Evolutionary conservation across 164 flowering plant genomes (phyloP).

Genomic region (Kalanchoe fedtschenkoi): DNA sequence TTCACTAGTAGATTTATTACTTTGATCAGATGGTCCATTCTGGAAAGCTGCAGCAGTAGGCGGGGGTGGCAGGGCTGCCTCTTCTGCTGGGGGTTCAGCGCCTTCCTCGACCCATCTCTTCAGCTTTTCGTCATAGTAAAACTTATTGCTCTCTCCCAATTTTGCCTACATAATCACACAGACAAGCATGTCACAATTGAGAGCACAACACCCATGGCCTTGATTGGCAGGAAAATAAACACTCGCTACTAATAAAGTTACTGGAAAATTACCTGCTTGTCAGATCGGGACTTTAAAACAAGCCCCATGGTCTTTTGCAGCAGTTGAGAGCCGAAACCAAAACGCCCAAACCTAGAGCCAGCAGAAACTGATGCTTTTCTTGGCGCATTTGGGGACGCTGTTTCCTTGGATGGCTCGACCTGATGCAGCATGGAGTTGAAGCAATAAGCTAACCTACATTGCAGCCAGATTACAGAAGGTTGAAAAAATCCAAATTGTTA

Average conservation of each 20-base stretch:
- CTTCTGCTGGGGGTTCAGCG: slow-evolving; percentile 69
- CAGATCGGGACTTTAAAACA: slow-evolving; percentile 60
- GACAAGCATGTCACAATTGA: not conserved
- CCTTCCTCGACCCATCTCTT: slow-evolving; percentile 99
- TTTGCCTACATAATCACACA: slow-evolving; percentile 49
- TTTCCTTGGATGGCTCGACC: slow-evolving; percentile 41
- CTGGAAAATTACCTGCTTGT: slow-evolving; percentile 42
- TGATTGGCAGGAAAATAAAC: not conserved
- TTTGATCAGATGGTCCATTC: slow-evolving; percentile 48
- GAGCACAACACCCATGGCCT: not conserved
- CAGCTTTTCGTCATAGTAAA: slow-evolving; percentile 88
- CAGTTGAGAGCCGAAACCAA: slow-evolving; percentile 66
- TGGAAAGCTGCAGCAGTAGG: slow-evolving; percentile 60
- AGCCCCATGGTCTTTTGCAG: slow-evolving; percentile 82
- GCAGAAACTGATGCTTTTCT: slow-evolving; percentile 37
- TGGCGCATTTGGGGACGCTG: slow-evolving; percentile 25
- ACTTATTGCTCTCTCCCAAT: slow-evolving; percentile 77
- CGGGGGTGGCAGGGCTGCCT: slow-evolving; percentile 76
- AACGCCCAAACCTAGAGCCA: slow-evolving; percentile 63
- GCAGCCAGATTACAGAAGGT: not conserved
- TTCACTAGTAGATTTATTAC: slow-evolving; percentile 29
- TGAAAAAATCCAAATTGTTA: not conserved
- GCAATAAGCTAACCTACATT: not conserved
- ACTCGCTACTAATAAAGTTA: not conserved
- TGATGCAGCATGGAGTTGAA: slow-evolving; percentile 15